phyloP scores from a whole-genome alignment of 228 moss, liverwort and hornwort genomes.

The Sphagnum magellanicum region DNA sequence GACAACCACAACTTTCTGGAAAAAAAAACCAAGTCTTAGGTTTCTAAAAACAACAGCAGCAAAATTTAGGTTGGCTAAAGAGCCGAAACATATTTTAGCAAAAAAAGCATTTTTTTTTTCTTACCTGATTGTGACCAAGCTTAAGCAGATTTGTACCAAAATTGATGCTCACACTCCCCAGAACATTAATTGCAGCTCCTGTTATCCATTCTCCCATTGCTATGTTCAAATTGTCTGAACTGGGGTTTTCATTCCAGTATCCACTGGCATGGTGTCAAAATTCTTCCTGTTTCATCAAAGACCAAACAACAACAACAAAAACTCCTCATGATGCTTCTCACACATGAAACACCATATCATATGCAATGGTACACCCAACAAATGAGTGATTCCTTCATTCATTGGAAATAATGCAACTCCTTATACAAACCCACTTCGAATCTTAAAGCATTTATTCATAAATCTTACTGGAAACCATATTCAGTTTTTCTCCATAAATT shows the following conservation, averaged over 20 bases:
- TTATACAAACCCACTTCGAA: too few species aligned
- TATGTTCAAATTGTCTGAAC: constrained; percentile 2
- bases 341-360: too few species aligned
- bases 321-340: background rate
- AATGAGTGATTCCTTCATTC: too few species aligned
- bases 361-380: too few species aligned
- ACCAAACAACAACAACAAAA: background rate
- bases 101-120: too few species aligned
- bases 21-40: background rate
- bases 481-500: too few species aligned
- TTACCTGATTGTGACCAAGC: constrained; percentile 93
- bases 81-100: too few species aligned
- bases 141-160: constrained; percentile 98
- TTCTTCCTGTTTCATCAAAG: background rate
- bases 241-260: too few species aligned
- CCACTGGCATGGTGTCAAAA: background rate
- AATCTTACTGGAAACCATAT: too few species aligned
- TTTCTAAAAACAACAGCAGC: background rate
- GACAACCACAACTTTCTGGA: background rate
- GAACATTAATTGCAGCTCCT: constrained; percentile 94
- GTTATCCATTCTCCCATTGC: constrained; percentile 97
- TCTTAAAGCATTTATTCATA: too few species aligned
- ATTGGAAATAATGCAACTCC: too few species aligned
- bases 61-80: too few species aligned
- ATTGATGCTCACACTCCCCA: constrained; percentile 95